A percentile compares a stretch with the other conserved stretches of the same genome.
These are phyloP conservation scores for Amanita rubescens DNA, from an alignment of 768 basidiomycete species.

Conservation along the genomic window DNA sequence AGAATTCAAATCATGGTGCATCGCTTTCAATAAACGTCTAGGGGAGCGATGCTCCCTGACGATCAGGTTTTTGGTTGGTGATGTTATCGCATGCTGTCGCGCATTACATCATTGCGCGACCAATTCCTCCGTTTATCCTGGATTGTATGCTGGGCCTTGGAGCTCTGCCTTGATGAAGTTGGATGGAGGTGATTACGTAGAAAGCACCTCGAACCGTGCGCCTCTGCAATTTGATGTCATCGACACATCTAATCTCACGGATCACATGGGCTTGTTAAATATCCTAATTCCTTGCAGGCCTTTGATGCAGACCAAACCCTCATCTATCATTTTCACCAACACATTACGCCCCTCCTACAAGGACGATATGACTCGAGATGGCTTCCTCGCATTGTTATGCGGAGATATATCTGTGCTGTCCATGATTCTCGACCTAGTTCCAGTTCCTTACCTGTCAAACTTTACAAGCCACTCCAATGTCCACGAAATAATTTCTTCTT, in stretches of 20 bases:
- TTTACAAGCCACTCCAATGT: slow-evolving; percentile 33
- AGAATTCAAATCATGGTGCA: slow-evolving; percentile 30
- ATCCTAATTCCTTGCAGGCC: slow-evolving; percentile 31
- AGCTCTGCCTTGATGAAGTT: slow-evolving; percentile 25
- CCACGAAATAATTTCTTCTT: slow-evolving; percentile 24
- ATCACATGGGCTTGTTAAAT: slow-evolving; percentile 41
- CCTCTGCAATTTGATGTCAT: slow-evolving; percentile 37
- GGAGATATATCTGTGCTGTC: slow-evolving; percentile 34
- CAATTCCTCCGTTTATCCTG: slow-evolving; percentile 16
- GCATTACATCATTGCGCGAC: slow-evolving; percentile 22
- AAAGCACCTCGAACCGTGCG: slow-evolving; percentile 11
- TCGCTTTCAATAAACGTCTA: slow-evolving; percentile 18
- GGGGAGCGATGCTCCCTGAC: slow-evolving; percentile 10
- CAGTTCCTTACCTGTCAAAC: slow-evolving; percentile 31
- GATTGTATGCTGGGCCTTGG: slow-evolving; percentile 29
- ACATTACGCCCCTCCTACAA: slow-evolving; percentile 22
- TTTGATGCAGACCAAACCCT: slow-evolving; percentile 23
- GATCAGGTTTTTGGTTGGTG: slow-evolving; percentile 35
- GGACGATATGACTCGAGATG: slow-evolving; percentile 21
- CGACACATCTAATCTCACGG: slow-evolving; percentile 43
- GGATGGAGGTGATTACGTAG: slow-evolving; percentile 23
- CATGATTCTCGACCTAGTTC: slow-evolving; percentile 34
- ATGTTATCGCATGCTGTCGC: slow-evolving; percentile 30
- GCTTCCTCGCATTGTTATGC: slow-evolving; percentile 24
- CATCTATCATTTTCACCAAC: slow-evolving; percentile 34